Evolutionary conservation across 306 rosid genomes (phyloP), one percentile per base, ranked within the genome.

Genomic region (Prunus mume): DNA sequence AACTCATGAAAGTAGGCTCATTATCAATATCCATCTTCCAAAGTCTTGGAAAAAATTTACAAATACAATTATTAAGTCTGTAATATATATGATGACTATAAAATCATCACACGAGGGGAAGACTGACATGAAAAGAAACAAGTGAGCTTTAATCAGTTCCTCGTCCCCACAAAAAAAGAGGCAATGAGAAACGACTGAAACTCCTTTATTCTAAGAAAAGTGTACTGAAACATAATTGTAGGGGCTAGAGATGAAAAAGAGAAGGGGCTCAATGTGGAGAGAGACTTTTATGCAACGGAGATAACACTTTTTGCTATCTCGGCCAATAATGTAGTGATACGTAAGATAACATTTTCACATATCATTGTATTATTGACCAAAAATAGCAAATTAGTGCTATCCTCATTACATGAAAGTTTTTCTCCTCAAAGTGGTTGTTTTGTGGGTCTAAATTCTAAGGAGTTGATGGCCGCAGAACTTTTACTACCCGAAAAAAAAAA

Each of bases 371-470:
- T 34, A 34, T 34, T 34, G 8, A 1, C 0, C 2, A 1, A 0
- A 34, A 0, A 34, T 6, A 6, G 0, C 32, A 3, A 30, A 30
- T 30, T 4, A 30, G 0, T 30, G 0, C 32, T 3, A 34, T 34
- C 2, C 8, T 8, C 41, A 0, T 6, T 34, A 34, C 41, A 34
- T 5, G 41, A 34, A 34, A 34, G 41, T 34, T 34, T 34, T 34
- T 34, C 41, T 34, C 41, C 8, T 1, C 41, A 6, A 34, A 34
- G 41, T 22, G 71, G n/a, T 43, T 58, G 12, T 20, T 32, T 24
- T 24, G 80, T 74, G 83, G 82, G 79, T 71, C 82, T 50, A 65
- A 77, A 38, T 38, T 38, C 43, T 38, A 38, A 49, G 74, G 57
- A 65, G 46, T 58, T 73, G 79, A 73, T 19, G 58, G 81, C 74